Base-by-base conservation (phyloP, 768 basidiomycete genomes). In the Trametes maxima region DNA sequence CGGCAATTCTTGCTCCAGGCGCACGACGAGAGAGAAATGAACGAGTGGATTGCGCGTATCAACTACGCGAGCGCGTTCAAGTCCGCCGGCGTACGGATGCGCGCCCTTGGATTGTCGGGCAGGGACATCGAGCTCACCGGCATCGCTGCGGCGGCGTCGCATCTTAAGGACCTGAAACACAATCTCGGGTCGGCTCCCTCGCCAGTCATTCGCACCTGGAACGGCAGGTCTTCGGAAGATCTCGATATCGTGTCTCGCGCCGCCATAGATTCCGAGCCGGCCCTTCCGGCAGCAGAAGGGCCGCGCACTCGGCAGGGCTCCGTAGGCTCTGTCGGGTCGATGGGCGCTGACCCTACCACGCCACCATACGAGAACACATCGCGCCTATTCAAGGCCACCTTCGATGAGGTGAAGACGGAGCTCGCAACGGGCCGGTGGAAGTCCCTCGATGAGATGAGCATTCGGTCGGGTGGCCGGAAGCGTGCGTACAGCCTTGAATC, bases 61-160 rank as follows among this genome's bases (percentile, higher is more conserved):
- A 99, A 99, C 75, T 98, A 97, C 70, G 94, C 94, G 2, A 89
- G 93, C 60, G 80, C 92, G 5, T 98, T 97, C 84, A 94, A 89
- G 75, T 86, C 92, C 1, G 82, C 87, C 16, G 89, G 89, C 11
- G 79, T 98, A 39, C 81, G 85, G 46, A 94, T 97, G 85, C 85
- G 95, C 21, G 80, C 90, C 0, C 75, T 82, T 13, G 85, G 82
- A 17, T 85, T 94, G 80, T 83, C 87, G 19, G 79, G 81, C 48
- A 82, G 80, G 67, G 90, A 88, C 66, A 84, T 91, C 33, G 83
- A 89, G 63, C 80, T 92, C 42, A 90, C 92, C 3, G 93, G 92
- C 22, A 84, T 90, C 12, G 94, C 93, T 24, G 93, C 94, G 21
- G 93, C 94, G 17, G 84, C 87, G 16, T 94, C 92, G 2, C 90